Base-by-base conservation (phyloP, 179 eudicot species). In the Spinacia oleracea region DNA sequence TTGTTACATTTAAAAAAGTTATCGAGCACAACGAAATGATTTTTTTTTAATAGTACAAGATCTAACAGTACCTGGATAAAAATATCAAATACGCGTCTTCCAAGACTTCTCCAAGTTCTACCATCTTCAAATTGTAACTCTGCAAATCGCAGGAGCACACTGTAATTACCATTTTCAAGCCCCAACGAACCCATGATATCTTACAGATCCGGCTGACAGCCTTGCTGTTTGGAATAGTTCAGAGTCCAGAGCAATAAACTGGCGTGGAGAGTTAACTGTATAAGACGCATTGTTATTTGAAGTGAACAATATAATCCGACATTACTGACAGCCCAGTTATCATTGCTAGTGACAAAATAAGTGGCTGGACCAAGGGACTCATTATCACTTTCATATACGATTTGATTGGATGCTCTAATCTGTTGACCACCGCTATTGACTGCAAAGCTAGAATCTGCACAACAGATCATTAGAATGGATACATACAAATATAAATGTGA, bases 141-240 rank as follows among this genome's bases (percentile, higher is more conserved):
- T 55, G 89, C 93, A 85, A 94, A 94, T 75, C 85, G 90, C 21
- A 94, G 88, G 67, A 25, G 77, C 58, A 93, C 85, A 3, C 81
- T 91, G 80, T 95, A 93, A 58, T 90, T 89, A 73, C 97, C 98
- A 83, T 93, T 93, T 75, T 89, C 85, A 46, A 95, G 93, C 76
- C 97, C 97, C 48, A 95, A n/a, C n/a, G n/a, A n/a, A 72, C 6
- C 97, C 95, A 71, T 93, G 88, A 78, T 93, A 95, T 78, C 97
- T 83, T 27, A 95, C 75, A 15, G 97, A 95, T 27, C 92, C 92
- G 69, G 97, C 86, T 69, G 97, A 93, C 60, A 88, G 64, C 60
- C 95, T 85, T 7, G 94, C 69, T 67, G 92, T 88, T 73, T 91
- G 97, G 80, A 88, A 91, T 31, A 94, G 75, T 83, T 88, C 92